These are phyloP conservation scores for Parsonsia alboflavescens DNA, from an alignment of 257 asterid genomes.

Conservation along the genomic window DNA sequence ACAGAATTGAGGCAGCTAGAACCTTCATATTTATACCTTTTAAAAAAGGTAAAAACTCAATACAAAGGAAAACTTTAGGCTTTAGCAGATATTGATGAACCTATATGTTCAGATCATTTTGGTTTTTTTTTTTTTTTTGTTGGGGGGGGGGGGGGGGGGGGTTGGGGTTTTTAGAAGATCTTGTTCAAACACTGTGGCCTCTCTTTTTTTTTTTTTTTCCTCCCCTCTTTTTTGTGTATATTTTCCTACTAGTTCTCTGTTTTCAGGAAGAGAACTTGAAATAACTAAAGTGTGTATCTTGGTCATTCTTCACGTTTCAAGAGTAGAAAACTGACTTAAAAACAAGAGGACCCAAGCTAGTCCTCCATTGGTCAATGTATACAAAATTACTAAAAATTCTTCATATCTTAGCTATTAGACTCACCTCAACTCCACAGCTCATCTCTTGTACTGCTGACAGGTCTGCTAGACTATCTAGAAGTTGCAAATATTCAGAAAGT, in stretches of 20 bases:
- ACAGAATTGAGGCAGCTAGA: not conserved
- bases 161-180: no score
- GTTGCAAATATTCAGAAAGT: slow-evolving; percentile 88
- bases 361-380: not conserved
- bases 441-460: slow-evolving; percentile 87
- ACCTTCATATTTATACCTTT: not conserved
- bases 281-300: not conserved
- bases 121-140: no score
- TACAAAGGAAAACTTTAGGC: no score
- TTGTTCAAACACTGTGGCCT: no score
- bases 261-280: not conserved
- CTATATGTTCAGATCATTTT: no score
- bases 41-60: no score
- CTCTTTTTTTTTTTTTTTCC: not conserved
- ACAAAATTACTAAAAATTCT: slow-evolving; percentile 7
- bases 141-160: no score
- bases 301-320: not conserved
- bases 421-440: slow-evolving; percentile 94
- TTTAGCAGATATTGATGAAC: no score
- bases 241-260: not conserved
- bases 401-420: not conserved
- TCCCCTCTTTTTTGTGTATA: not conserved
- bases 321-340: not conserved
- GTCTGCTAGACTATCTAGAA: slow-evolving; percentile 75
- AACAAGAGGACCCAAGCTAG: not conserved